A percentile compares a stretch with the other conserved stretches of the same genome.
These are phyloP conservation scores for Fusarium pseudonygamai DNA, from an alignment of 2,329 filamentous ascomycete genomes.

Conservation along the genomic window DNA sequence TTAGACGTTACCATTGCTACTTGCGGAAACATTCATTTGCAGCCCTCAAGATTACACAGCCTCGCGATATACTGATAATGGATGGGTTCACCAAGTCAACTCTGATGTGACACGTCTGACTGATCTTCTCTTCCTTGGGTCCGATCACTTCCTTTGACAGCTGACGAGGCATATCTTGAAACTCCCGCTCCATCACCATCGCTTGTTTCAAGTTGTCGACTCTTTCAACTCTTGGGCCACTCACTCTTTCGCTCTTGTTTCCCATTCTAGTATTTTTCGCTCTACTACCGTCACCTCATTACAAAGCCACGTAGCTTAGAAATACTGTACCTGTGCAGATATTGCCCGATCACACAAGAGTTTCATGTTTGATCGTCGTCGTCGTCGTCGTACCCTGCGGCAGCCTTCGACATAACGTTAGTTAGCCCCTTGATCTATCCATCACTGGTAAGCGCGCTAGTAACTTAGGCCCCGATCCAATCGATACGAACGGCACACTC, in stretches of 20 bases:
- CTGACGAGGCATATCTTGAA: slow-evolving; percentile 36
- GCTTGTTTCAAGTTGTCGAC: slow-evolving; percentile 22
- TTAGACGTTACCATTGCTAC: background rate
- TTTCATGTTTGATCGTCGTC: slow-evolving; percentile 12
- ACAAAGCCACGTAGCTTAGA: background rate
- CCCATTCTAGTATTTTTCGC: background rate
- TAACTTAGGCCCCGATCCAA: background rate
- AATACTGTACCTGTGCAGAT: background rate
- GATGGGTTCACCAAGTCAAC: background rate
- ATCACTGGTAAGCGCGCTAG: slow-evolving; percentile 10
- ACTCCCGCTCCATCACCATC: slow-evolving; percentile 21
- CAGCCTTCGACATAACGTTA: slow-evolving; percentile 14
- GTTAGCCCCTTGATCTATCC: slow-evolving; percentile 8
- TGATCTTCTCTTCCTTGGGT: slow-evolving; percentile 2
- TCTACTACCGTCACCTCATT: background rate
- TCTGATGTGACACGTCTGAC: background rate
- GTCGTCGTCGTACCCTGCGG: slow-evolving; percentile 1
- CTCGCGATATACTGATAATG: background rate
- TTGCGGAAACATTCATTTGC: background rate
- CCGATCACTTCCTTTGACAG: slow-evolving; percentile 26
- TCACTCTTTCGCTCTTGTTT: slow-evolving; percentile 12
- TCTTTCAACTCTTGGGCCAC: background rate
- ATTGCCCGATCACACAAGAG: background rate
- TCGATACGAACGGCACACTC: too few relatives aligned
- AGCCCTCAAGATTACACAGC: slow-evolving; percentile 2